Conservation (phyloP, 192 early-diverging fungal species). For the Piromyces finnis region DNA sequence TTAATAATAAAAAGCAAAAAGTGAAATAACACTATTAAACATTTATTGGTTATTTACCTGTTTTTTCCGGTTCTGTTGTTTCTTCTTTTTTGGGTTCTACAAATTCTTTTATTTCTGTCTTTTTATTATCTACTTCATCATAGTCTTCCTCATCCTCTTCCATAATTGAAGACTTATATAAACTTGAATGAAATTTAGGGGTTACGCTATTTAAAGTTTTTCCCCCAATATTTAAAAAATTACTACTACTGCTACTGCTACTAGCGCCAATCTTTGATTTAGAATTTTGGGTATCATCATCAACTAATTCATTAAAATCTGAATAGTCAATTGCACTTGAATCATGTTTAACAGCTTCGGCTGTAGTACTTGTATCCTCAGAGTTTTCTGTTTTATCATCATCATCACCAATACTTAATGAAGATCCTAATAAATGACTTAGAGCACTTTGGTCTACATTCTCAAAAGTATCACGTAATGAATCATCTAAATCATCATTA, state of each 20-base stretch:
- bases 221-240: conserved; percentile 7
- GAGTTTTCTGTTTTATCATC: conserved; percentile 16
- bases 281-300: conserved; percentile 29
- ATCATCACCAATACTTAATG: conserved; percentile 22
- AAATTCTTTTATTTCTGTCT: neutral
- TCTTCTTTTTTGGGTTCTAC: neutral
- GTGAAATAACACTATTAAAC: too few relatives aligned
- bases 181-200: neutral
- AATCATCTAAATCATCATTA: conserved; percentile 30
- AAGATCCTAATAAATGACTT: conserved; percentile 4
- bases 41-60: conserved; percentile 17
- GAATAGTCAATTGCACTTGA: conserved; percentile 68
- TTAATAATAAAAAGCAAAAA: too few relatives aligned
- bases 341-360: conserved; percentile 27
- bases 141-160: neutral
- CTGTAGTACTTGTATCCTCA: conserved; percentile 15
- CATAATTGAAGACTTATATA: neutral
- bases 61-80: conserved; percentile 13
- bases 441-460: conserved; percentile 26
- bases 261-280: conserved; percentile 10
- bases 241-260: conserved; percentile 14
- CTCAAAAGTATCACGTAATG: conserved; percentile 13
- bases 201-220: neutral
- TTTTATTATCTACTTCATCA: neutral
- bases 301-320: conserved; percentile 60